A percentile compares a stretch with the other conserved stretches of the same genome.
Conservation (phyloP, 2,329 filamentous ascomycete species). For the Fusarium luffae region DNA sequence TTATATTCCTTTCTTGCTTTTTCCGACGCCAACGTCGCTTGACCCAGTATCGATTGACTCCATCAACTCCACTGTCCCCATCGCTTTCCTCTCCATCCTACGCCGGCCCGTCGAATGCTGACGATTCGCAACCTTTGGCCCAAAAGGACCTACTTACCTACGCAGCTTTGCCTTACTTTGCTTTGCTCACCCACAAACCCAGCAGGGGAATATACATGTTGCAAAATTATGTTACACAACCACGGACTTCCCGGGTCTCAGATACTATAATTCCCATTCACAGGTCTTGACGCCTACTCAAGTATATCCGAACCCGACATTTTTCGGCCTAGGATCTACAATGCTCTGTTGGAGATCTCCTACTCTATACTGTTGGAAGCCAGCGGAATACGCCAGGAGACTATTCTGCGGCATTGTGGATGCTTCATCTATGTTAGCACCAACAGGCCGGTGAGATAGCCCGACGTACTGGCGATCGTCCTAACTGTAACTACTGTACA, state of each 20-base stretch:
- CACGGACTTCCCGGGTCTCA: not conserved
- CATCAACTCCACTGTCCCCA: conserved; percentile 23
- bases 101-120: conserved; percentile 16
- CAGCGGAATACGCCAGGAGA: conserved; percentile 24
- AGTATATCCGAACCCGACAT: conserved; percentile 7
- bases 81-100: conserved; percentile 8
- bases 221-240: not conserved
- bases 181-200: not conserved
- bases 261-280: not conserved
- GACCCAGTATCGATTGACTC: not conserved
- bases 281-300: not conserved
- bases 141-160: not conserved
- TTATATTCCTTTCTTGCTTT: conserved; percentile 10
- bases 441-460: conserved; percentile 44
- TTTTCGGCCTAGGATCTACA: conserved; percentile 23
- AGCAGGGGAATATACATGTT: conserved; percentile 6
- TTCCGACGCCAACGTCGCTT: conserved; percentile 12
- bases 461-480: conserved; percentile 39
- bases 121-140: conserved; percentile 8
- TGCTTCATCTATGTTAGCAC: conserved; percentile 25
- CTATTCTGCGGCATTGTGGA: conserved; percentile 37
- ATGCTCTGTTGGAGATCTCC: not conserved
- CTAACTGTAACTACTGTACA: conserved; percentile 7
- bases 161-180: not conserved
- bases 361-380: not conserved